These are phyloP conservation scores for Phytophthora pluvialis DNA, from an alignment of 352 stramenopile genomes.

Conservation along the genomic window DNA sequence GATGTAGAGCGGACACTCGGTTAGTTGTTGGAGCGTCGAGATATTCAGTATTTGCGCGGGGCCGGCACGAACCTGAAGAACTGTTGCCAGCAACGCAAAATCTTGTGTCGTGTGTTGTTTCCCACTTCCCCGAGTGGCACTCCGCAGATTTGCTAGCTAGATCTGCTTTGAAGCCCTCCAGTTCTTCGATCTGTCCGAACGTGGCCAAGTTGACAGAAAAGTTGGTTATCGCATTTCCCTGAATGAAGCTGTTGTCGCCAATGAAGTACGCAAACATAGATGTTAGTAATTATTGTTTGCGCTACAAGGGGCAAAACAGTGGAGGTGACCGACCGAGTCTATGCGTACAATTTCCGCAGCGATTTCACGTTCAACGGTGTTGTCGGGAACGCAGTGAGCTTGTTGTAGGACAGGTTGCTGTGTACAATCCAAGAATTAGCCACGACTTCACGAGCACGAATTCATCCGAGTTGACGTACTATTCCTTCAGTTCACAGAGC, in stretches of 20 bases:
- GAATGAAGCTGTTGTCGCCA: conserved; percentile 30
- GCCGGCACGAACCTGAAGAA: conserved; percentile 17
- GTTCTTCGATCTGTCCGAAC: conserved; percentile 27
- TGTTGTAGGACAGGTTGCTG: conserved; percentile 49
- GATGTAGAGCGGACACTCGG: neutral
- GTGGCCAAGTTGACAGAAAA: conserved; percentile 31
- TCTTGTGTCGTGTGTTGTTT: conserved; percentile 27
- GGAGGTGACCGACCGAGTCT: neutral
- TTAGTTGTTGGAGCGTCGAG: conserved; percentile 1
- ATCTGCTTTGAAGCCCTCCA: conserved; percentile 36
- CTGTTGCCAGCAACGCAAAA: conserved; percentile 35
- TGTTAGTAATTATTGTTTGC: neutral
- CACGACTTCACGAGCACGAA: neutral
- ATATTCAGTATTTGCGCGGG: neutral
- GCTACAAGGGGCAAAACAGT: neutral
- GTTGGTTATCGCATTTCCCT: conserved; percentile 35
- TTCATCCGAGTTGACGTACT: conserved; percentile 25
- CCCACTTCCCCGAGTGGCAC: conserved; percentile 29
- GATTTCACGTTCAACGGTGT: conserved; percentile 32
- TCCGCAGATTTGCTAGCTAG: conserved; percentile 1
- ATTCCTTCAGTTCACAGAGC: conserved; percentile 34
- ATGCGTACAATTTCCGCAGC: conserved; percentile 33
- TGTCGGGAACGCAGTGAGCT: conserved; percentile 34
- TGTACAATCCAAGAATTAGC: conserved; percentile 1
- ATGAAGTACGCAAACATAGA: neutral